Evolutionary conservation across 495 filamentous ascomycete species (phyloP).

Genomic region (Acidomyces sp.): DNA sequence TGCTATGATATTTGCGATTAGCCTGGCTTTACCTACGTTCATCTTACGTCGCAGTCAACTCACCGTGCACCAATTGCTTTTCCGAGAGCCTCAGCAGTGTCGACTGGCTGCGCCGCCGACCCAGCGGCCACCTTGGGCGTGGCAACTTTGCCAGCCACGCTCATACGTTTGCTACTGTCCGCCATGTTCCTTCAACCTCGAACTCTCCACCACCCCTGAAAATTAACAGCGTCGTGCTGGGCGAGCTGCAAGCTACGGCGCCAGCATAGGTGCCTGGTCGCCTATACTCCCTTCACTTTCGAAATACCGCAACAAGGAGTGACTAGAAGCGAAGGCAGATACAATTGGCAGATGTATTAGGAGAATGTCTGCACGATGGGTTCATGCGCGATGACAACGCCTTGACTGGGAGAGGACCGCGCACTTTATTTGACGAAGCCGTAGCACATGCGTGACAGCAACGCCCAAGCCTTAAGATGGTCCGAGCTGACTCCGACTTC

Average conservation of each 20-base stretch:
- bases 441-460: no score
- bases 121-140: slow-evolving; percentile 25
- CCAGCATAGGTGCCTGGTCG: neutral
- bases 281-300: neutral
- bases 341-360: no score
- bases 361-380: no score
- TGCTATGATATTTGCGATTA: slow-evolving; percentile 28
- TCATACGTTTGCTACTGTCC: slow-evolving; percentile 24
- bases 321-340: slow-evolving; percentile 1
- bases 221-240: neutral
- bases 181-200: slow-evolving; percentile 20
- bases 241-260: neutral
- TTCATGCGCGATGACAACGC: no score
- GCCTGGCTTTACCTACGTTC: neutral
- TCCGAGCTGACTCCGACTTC: no score
- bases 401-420: no score
- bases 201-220: neutral
- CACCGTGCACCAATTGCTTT: slow-evolving; percentile 31
- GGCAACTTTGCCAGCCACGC: slow-evolving; percentile 27
- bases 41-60: slow-evolving; percentile 1
- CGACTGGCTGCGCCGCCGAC: slow-evolving; percentile 12
- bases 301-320: neutral
- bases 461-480: no score
- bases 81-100: slow-evolving; percentile 25
- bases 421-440: no score